Percentiles rank a stretch among this genome's conserved stretches.
phyloP scores from a whole-genome alignment of 2,329 filamentous ascomycete genomes.

The Fusarium marasasianum region DNA sequence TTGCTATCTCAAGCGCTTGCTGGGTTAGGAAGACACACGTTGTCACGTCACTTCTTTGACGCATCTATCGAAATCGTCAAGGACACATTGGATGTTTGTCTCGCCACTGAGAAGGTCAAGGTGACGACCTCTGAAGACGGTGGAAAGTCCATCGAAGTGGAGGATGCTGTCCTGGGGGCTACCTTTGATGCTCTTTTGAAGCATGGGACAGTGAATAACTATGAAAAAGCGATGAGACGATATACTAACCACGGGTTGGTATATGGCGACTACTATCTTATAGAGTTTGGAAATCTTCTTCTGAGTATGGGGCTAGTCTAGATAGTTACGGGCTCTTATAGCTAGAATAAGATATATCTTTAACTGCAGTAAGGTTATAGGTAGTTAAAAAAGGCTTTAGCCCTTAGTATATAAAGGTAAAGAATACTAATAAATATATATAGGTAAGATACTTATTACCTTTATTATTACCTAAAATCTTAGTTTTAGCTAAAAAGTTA shows the following conservation, averaged over 20 bases:
- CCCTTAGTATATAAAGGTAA: too few species aligned
- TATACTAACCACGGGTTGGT: slow-evolving; percentile 54
- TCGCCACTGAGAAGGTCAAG: slow-evolving; percentile 39
- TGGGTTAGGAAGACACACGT: not conserved
- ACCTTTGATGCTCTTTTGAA: slow-evolving; percentile 45
- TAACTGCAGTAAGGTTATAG: too few species aligned
- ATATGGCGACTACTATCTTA: slow-evolving; percentile 60
- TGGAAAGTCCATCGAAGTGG: slow-evolving; percentile 15
- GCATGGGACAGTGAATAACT: slow-evolving; percentile 48
- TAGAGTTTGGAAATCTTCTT: slow-evolving; percentile 59
- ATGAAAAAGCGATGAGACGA: slow-evolving; percentile 40
- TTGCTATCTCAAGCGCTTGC: slow-evolving; percentile 49
- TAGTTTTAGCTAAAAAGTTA: too few species aligned
- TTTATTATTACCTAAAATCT: too few species aligned
- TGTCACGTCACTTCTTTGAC: slow-evolving; percentile 22
- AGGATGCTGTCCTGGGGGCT: not conserved
- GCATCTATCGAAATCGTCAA: slow-evolving; percentile 43
- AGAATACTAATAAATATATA: too few species aligned
- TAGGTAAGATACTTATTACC: too few species aligned
- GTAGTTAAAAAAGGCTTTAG: too few species aligned
- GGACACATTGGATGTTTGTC: slow-evolving; percentile 45
- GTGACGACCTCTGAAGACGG: slow-evolving; percentile 5
- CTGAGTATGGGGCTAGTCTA: slow-evolving; percentile 47
- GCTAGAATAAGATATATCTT: not conserved
- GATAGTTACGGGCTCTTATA: not conserved